phyloP scores from a whole-genome alignment of 2,329 filamentous ascomycete genomes.

The Stagonosporopsis tanaceti region DNA sequence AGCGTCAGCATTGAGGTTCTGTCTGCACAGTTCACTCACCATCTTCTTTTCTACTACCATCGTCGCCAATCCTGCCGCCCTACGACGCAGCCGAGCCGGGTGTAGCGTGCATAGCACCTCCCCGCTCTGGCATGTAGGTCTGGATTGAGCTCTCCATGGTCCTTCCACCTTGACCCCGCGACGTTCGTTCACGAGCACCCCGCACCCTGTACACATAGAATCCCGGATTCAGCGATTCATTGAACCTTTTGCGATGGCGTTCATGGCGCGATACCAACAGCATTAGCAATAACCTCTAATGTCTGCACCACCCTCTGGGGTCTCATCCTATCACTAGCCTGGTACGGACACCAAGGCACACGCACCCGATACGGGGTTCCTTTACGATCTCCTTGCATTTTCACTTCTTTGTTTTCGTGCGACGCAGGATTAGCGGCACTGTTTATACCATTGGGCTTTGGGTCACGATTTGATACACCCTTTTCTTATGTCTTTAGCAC shows the following conservation, averaged over 20 bases:
- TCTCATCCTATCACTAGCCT: conserved; percentile 37
- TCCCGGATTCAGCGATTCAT: conserved; percentile 33
- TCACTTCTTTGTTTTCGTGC: conserved; percentile 28
- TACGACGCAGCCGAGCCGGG: conserved; percentile 24
- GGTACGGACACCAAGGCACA: conserved; percentile 28
- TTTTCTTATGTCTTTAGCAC: conserved; percentile 39
- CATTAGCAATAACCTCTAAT: conserved; percentile 45
- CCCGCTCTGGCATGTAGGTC: conserved; percentile 26
- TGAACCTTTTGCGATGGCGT: conserved; percentile 44
- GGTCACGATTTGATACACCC: conserved; percentile 32
- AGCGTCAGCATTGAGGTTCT: conserved; percentile 46
- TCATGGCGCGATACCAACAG: conserved; percentile 39
- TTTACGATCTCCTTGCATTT: conserved; percentile 29
- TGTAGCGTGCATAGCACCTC: conserved; percentile 21
- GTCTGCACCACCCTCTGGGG: conserved; percentile 41
- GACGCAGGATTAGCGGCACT: conserved; percentile 33
- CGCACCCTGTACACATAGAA: conserved; percentile 46
- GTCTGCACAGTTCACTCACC: conserved; percentile 1
- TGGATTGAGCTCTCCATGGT: conserved; percentile 23
- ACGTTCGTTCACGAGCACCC: conserved; percentile 30
- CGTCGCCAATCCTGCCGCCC: conserved; percentile 17
- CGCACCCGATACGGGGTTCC: conserved; percentile 13
- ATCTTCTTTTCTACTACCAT: conserved; percentile 13
- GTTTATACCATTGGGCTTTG: conserved; percentile 45
- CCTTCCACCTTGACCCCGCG: conserved; percentile 26